A percentile compares a stretch with the other conserved stretches of the same genome.
Evolutionary conservation across 345 rosid genomes (phyloP).

Genomic region (Gossypium stocksii): DNA sequence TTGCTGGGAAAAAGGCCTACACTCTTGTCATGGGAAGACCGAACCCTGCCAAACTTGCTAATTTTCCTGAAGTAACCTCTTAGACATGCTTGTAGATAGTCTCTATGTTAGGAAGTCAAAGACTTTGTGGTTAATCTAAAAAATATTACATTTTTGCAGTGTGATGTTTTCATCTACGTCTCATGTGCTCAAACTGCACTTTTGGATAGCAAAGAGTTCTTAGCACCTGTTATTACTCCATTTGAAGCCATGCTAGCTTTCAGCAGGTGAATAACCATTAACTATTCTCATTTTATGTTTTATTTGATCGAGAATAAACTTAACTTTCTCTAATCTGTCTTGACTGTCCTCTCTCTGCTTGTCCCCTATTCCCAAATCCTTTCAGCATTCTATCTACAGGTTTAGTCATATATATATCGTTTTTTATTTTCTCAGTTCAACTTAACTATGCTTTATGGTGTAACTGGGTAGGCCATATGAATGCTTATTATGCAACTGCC

Average conservation of each 20-base stretch:
- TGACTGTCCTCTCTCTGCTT: too few species aligned
- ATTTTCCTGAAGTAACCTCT: conserved; percentile 75
- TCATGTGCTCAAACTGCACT: conserved; percentile 93
- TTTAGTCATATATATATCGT: too few species aligned
- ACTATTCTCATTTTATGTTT: background rate
- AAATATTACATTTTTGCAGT: conserved; percentile 36
- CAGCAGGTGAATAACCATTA: conserved; percentile 45
- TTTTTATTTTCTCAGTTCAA: too few species aligned
- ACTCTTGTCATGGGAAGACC: conserved; percentile 92
- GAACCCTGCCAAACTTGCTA: conserved; percentile 93
- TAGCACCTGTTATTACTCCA: conserved; percentile 88
- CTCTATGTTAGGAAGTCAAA: conserved; percentile 2
- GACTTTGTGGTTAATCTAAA: conserved; percentile 5
- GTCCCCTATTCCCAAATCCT: too few species aligned
- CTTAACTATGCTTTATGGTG: too few species aligned
- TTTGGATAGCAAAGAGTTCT: conserved; percentile 86
- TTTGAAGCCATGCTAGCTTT: conserved; percentile 90
- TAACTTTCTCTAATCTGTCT: too few species aligned
- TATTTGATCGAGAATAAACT: background rate
- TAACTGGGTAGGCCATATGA: too few species aligned
- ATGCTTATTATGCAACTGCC: too few species aligned
- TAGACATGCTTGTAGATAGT: background rate
- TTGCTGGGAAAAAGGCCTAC: conserved; percentile 79
- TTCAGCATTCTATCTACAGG: too few species aligned
- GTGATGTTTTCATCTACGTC: conserved; percentile 78